Base-by-base conservation (phyloP, 441 rosid genomes). In the Arabidopsis hybrid region DNA sequence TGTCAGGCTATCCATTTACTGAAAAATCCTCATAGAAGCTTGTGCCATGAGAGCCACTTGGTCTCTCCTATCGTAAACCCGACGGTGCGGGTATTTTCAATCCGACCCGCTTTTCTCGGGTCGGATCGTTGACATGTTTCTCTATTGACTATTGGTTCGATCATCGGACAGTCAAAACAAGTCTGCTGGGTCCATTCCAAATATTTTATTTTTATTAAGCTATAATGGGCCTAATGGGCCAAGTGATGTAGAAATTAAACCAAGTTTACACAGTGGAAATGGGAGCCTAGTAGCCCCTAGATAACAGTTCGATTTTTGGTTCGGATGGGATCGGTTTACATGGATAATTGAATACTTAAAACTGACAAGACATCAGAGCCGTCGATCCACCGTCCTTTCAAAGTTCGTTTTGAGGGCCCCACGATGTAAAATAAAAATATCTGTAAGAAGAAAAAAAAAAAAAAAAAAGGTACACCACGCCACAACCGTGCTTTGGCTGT, bases 1-100 rank as follows among this genome's bases (percentile, higher is more conserved):
- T 76, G 75, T 63, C 71, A 76, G 66, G 18, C 47, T 69, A 60
- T 53, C 59, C 39, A 57, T 38, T 26, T 43, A 55, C 57, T 55
- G 49, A n/a, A 4, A 21, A 57, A 65, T 68, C 69, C 35, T 65
- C 64, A 40, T 60, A 32, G 50, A 59, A 14, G 0, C 51, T 60
- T 59, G 76, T 77, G 76, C 69, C 73, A 71, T 65, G 49, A 65
- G 26, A 76, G 49, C 80, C 75, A 76, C 79, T 70, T 69, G 71
- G 71, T 59, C 35, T 21, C 42, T 56, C 45, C 61, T 57, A 76
- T 69, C 70, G 7, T 38, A 3, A 63, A 40, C 65, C 18, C 45
- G 67, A 64, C 76, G 76, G 76, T 58, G 17, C 76, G 80, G 80
- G 49, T 57, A 32, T 35, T 62, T 53, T 8, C 11, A 31, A 5